Conservation (phyloP, 371 early-diverging fungal species). For the Fennellomyces sp. region DNA sequence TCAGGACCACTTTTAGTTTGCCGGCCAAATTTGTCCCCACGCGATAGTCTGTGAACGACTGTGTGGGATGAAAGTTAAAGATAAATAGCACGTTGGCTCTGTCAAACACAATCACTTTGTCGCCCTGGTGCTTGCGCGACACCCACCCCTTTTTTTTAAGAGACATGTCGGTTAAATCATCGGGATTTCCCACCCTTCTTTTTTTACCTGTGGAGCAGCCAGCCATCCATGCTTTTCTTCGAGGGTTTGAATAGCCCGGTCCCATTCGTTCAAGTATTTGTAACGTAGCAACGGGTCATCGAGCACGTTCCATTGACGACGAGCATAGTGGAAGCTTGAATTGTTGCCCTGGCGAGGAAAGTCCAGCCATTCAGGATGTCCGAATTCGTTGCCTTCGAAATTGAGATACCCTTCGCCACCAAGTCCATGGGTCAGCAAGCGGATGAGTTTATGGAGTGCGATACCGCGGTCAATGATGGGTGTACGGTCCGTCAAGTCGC, state of each 20-base stretch:
- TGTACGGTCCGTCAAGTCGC: conserved; percentile 77
- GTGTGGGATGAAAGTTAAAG: conserved; percentile 93
- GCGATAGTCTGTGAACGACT: conserved; percentile 86
- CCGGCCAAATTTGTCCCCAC: conserved; percentile 76
- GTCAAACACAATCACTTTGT: conserved; percentile 93
- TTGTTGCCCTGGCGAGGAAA: conserved; percentile 95
- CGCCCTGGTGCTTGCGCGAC: conserved; percentile 88
- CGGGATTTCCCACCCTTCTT: not conserved
- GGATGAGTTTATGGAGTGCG: conserved; percentile 94
- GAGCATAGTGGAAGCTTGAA: conserved; percentile 91
- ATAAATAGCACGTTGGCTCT: conserved; percentile 85
- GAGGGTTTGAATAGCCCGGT: conserved; percentile 78
- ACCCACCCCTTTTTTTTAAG: conserved; percentile 60
- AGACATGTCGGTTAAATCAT: not conserved
- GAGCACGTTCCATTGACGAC: conserved; percentile 92
- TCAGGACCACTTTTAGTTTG: conserved; percentile 75
- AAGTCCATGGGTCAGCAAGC: conserved; percentile 84
- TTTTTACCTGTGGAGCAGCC: conserved; percentile 54
- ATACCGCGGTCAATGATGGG: conserved; percentile 94
- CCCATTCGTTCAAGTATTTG: conserved; percentile 91
- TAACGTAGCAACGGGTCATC: conserved; percentile 88
- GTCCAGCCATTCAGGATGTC: conserved; percentile 98
- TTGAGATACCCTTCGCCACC: conserved; percentile 96
- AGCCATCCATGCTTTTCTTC: conserved; percentile 79
- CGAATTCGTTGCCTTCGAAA: conserved; percentile 97